phyloP scores from a whole-genome alignment of 2,329 filamentous ascomycete genomes.

The Fusarium robinianum region DNA sequence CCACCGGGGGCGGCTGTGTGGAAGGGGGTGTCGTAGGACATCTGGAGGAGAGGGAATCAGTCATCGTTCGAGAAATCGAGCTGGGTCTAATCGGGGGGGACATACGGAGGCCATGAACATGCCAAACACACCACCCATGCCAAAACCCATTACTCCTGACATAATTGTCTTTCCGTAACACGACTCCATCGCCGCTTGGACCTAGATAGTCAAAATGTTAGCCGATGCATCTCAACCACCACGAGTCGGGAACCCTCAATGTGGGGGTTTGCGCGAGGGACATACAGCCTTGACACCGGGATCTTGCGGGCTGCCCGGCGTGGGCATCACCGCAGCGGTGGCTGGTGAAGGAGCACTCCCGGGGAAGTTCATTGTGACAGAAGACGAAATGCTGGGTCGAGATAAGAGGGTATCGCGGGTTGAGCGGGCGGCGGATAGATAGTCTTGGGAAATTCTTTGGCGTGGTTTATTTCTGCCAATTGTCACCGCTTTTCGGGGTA shows the following conservation, averaged over 20 bases:
- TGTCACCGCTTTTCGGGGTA: slow-evolving; percentile 41
- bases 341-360: slow-evolving; percentile 36
- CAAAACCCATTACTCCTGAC: slow-evolving; percentile 92
- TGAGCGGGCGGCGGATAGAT: slow-evolving; percentile 22
- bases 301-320: slow-evolving; percentile 49
- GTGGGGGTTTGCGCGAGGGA: slow-evolving; percentile 14
- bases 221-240: slow-evolving; percentile 8
- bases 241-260: background rate
- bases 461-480: slow-evolving; percentile 47
- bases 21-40: slow-evolving; percentile 96
- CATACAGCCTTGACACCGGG: slow-evolving; percentile 57
- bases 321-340: slow-evolving; percentile 29
- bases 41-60: slow-evolving; percentile 56
- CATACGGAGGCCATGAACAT: slow-evolving; percentile 96
- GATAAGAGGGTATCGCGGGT: slow-evolving; percentile 23
- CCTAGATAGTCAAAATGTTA: slow-evolving; percentile 53
- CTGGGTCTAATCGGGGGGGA: slow-evolving; percentile 28
- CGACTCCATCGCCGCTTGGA: slow-evolving; percentile 86
- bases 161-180: slow-evolving; percentile 88
- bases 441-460: slow-evolving; percentile 30
- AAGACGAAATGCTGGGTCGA: slow-evolving; percentile 1
- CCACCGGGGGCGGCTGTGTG: slow-evolving; percentile 53
- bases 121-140: slow-evolving; percentile 89
- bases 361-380: slow-evolving; percentile 47
- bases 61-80: background rate